Conservation (phyloP, 2,329 filamentous ascomycete genomes). For the Claviceps lovelessii region DNA sequence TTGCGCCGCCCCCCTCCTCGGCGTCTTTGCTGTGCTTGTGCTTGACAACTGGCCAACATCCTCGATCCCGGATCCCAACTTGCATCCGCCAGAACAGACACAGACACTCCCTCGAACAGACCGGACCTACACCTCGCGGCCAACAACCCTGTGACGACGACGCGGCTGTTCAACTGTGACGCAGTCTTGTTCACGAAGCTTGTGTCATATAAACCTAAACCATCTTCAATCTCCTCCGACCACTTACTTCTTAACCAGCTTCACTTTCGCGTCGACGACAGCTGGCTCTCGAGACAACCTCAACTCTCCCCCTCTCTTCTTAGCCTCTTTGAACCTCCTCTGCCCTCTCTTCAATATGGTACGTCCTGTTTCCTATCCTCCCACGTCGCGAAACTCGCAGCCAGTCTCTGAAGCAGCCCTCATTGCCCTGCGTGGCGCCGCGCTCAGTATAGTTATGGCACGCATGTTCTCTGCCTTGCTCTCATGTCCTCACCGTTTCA, state of each 20-base stretch:
- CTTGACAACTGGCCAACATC: not conserved
- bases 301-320: not conserved
- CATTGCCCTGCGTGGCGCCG: constrained; percentile 4
- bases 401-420: constrained; percentile 3
- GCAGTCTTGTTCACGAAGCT: not conserved
- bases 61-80: not conserved
- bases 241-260: not conserved
- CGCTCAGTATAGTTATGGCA: constrained; percentile 6
- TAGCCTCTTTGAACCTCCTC: not conserved
- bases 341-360: constrained; percentile 3
- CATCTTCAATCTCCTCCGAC: not conserved
- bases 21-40: not conserved
- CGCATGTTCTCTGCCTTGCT: constrained; percentile 1
- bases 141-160: constrained; percentile 1
- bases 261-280: not conserved
- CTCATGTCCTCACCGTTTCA: not conserved
- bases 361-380: constrained; percentile 4
- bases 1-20: too few species aligned
- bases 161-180: not conserved
- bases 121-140: not conserved
- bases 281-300: constrained; percentile 1
- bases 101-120: not conserved
- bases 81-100: not conserved
- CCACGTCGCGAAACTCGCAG: constrained; percentile 1
- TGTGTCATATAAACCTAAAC: constrained; percentile 1